These are phyloP conservation scores for Talaromyces liani DNA, from an alignment of 495 filamentous ascomycete genomes.

Conservation along the genomic window DNA sequence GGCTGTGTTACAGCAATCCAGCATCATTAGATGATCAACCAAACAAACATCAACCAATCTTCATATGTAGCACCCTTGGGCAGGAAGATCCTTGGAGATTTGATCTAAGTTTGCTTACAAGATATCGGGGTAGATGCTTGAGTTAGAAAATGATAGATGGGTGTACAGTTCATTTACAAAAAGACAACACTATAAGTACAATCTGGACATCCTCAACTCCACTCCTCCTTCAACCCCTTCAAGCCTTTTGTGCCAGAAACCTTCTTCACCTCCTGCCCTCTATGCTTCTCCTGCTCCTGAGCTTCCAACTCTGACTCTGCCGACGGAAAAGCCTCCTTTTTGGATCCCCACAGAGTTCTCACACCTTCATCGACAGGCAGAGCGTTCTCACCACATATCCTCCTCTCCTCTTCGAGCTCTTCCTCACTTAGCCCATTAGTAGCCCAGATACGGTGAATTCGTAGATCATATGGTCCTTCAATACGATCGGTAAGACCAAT, in stretches of 20 bases:
- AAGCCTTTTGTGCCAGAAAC: background rate
- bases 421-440: conserved; percentile 39
- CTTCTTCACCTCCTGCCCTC: background rate
- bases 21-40: background rate
- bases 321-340: conserved; percentile 3
- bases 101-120: too few species aligned
- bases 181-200: background rate
- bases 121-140: background rate
- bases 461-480: conserved; percentile 77
- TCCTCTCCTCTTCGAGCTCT: conserved; percentile 32
- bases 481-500: conserved; percentile 84
- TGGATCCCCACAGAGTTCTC: conserved; percentile 20
- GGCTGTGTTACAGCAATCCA: background rate
- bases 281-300: background rate
- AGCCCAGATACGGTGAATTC: conserved; percentile 78
- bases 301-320: background rate
- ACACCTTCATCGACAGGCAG: conserved; percentile 37
- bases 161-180: background rate
- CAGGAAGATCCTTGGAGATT: background rate
- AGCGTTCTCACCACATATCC: conserved; percentile 36
- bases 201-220: background rate
- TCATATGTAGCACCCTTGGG: too few species aligned
- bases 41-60: background rate
- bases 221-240: conserved; percentile 6
- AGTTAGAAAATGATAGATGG: background rate